Evolutionary conservation across 208 protist genomes (phyloP).

Genomic region (Acanthamoeba lenticulata): DNA sequence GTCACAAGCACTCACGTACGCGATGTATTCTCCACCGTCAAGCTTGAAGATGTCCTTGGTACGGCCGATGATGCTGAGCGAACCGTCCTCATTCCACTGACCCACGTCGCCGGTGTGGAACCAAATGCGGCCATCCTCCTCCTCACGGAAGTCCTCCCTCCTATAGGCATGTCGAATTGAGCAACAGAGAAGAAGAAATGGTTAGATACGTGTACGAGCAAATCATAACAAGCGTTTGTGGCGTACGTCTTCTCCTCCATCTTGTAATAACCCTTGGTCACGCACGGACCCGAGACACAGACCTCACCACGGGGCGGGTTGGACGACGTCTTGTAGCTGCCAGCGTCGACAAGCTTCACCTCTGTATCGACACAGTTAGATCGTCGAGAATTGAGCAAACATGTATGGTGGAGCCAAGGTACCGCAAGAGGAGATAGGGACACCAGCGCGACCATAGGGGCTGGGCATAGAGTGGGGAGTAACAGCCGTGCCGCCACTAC

Average conservation of each 20-base stretch:
- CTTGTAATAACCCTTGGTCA: slow-evolving; percentile 89
- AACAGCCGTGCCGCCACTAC: not conserved
- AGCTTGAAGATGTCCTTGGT: slow-evolving; percentile 94
- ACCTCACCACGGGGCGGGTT: slow-evolving; percentile 81
- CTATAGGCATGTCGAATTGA: not conserved
- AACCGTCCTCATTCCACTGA: slow-evolving; percentile 76
- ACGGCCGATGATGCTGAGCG: slow-evolving; percentile 90
- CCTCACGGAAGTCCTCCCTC: slow-evolving; percentile 80
- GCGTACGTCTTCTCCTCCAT: slow-evolving; percentile 82
- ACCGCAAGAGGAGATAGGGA: slow-evolving; percentile 6
- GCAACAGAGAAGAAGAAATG: not conserved
- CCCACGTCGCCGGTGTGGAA: slow-evolving; percentile 92
- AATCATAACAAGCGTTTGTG: slow-evolving; percentile 79
- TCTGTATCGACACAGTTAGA: slow-evolving; percentile 72
- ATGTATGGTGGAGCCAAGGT: not conserved
- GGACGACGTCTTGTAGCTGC: slow-evolving; percentile 69
- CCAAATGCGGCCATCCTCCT: slow-evolving; percentile 89
- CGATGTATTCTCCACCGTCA: slow-evolving; percentile 89
- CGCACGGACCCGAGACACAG: slow-evolving; percentile 81
- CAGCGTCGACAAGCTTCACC: slow-evolving; percentile 92
- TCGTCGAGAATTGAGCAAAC: not conserved
- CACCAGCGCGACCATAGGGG: slow-evolving; percentile 18
- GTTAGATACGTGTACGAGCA: slow-evolving; percentile 73
- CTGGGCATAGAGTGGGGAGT: slow-evolving; percentile 23
- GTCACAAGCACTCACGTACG: slow-evolving; percentile 46